Conservation (phyloP, 2,329 filamentous ascomycete species). For the Corynespora cassiicola region DNA sequence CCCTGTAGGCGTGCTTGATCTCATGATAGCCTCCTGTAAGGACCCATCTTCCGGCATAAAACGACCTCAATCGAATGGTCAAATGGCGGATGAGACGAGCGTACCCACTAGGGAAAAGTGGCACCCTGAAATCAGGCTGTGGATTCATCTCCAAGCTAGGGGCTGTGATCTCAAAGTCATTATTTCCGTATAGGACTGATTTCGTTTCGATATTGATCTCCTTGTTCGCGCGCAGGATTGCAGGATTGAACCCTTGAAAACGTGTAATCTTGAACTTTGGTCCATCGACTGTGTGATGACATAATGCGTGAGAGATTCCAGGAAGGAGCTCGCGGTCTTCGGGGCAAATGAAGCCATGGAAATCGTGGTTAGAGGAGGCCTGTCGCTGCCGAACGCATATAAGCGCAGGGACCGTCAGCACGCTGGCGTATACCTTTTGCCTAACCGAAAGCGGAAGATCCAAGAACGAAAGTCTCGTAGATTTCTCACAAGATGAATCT, state of each 20-base stretch:
- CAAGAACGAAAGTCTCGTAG: slow-evolving; percentile 21
- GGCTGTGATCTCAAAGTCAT: slow-evolving; percentile 41
- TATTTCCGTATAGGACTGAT: slow-evolving; percentile 49
- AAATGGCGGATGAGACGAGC: slow-evolving; percentile 24
- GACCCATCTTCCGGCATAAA: slow-evolving; percentile 31
- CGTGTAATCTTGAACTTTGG: slow-evolving; percentile 22
- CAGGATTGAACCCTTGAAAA: slow-evolving; percentile 20
- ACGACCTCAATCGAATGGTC: slow-evolving; percentile 21
- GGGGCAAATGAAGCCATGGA: slow-evolving; percentile 20
- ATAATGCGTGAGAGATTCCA: slow-evolving; percentile 28
- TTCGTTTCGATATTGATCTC: slow-evolving; percentile 49
- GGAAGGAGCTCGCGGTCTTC: slow-evolving; percentile 27
- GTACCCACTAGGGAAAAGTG: slow-evolving; percentile 25
- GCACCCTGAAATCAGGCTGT: slow-evolving; percentile 24
- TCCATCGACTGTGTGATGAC: slow-evolving; percentile 19
- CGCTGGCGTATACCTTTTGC: slow-evolving; percentile 24
- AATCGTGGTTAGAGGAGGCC: slow-evolving; percentile 19
- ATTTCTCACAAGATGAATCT: not conserved
- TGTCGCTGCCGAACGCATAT: slow-evolving; percentile 35
- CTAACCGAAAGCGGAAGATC: slow-evolving; percentile 26
- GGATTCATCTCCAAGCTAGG: slow-evolving; percentile 27
- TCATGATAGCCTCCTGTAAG: slow-evolving; percentile 21
- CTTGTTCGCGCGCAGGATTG: slow-evolving; percentile 44
- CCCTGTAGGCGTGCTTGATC: slow-evolving; percentile 29
- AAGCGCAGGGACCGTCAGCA: slow-evolving; percentile 29